A percentile compares a stretch with the other conserved stretches of the same genome.
These are phyloP conservation scores for Leccinellum rugosiceps DNA, from an alignment of 768 basidiomycete genomes.

Conservation along the genomic window DNA sequence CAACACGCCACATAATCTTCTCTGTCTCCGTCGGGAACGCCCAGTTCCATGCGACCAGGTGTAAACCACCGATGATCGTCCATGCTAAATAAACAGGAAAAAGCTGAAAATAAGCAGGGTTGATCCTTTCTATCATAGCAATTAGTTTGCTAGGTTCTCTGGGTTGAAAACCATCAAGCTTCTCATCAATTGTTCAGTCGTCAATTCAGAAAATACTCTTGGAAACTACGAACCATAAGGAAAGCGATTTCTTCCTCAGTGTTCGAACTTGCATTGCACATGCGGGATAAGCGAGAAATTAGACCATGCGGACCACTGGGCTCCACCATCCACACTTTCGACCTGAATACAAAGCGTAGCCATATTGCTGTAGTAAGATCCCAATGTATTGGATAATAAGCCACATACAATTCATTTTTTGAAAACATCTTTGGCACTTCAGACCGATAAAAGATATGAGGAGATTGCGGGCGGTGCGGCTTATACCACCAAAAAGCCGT, in stretches of 20 bases:
- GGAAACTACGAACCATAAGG: background rate
- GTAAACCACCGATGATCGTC: too few relatives aligned
- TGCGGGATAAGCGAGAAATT: background rate
- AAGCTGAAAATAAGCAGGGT: too few relatives aligned
- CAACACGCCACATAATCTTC: background rate
- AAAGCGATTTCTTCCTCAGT: background rate
- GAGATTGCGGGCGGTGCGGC: background rate
- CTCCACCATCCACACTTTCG: background rate
- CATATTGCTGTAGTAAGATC: background rate
- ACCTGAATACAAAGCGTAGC: background rate
- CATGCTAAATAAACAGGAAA: too few relatives aligned
- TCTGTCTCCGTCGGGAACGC: too few relatives aligned
- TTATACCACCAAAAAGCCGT: background rate
- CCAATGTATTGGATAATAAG: background rate
- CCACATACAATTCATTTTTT: background rate
- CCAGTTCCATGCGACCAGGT: too few relatives aligned
- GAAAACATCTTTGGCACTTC: too few relatives aligned
- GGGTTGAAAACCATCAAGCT: too few relatives aligned
- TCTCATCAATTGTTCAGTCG: too few relatives aligned
- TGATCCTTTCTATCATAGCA: too few relatives aligned
- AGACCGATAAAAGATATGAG: background rate
- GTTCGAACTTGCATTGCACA: background rate
- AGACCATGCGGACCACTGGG: background rate
- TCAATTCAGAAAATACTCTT: background rate
- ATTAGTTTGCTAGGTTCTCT: too few relatives aligned